These are phyloP conservation scores for Aspergillus neoniger DNA, from an alignment of 2,329 filamentous ascomycete genomes.

Conservation along the genomic window DNA sequence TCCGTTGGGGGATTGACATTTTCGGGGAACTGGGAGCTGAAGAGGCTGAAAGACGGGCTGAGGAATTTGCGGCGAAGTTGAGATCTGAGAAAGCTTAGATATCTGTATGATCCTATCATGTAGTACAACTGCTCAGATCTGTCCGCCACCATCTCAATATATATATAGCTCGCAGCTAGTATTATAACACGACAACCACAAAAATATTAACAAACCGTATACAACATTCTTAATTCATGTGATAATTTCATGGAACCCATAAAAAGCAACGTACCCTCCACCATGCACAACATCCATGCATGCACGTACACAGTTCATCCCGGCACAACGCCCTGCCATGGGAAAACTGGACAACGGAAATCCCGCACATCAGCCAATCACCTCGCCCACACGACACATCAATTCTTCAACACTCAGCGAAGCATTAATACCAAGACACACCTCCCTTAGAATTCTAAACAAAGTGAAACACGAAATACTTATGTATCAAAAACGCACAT, in stretches of 20 bases:
- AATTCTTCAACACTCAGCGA: background rate
- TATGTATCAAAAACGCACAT: background rate
- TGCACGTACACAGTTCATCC: background rate
- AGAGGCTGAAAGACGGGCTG: slow-evolving; percentile 32
- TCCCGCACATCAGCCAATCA: background rate
- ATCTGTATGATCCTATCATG: background rate
- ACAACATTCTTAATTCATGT: too few species aligned
- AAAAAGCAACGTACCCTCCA: background rate
- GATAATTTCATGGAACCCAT: too few species aligned
- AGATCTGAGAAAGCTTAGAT: slow-evolving; percentile 13
- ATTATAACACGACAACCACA: too few species aligned
- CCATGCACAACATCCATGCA: background rate
- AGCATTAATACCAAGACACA: too few species aligned
- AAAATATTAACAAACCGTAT: too few species aligned
- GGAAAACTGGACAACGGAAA: background rate
- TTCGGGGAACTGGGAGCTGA: slow-evolving; percentile 40
- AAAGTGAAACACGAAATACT: too few species aligned
- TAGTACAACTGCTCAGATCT: background rate
- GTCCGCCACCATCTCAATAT: background rate
- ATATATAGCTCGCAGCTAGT: background rate
- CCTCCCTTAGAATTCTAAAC: too few species aligned
- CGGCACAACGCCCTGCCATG: background rate
- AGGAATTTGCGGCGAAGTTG: slow-evolving; percentile 30
- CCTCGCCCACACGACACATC: background rate
- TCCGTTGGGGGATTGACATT: slow-evolving; percentile 41